These are phyloP conservation scores for Kregervanrija fluxuum DNA, from an alignment of 805 yeast genomes.

Conservation along the genomic window DNA sequence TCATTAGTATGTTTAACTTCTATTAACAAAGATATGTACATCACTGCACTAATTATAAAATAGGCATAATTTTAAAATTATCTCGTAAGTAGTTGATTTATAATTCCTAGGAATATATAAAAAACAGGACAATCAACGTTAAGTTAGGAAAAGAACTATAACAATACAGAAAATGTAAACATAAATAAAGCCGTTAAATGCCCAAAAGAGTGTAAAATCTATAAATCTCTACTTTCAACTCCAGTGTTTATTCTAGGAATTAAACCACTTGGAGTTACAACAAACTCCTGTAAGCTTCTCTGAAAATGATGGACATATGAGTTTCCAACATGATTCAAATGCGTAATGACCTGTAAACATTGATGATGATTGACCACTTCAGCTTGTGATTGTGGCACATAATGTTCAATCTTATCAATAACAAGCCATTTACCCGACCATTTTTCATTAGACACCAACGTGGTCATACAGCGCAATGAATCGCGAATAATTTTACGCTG, in stretches of 20 bases:
- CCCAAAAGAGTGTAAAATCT: neutral
- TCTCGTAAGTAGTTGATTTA: too few relatives aligned
- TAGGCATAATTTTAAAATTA: too few relatives aligned
- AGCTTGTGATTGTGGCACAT: constrained; percentile 8
- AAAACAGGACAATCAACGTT: too few relatives aligned
- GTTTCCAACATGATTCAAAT: constrained; percentile 6
- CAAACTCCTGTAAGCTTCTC: constrained; percentile 26
- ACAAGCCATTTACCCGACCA: constrained; percentile 29
- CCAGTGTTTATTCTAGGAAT: constrained; percentile 19
- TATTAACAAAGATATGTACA: too few relatives aligned
- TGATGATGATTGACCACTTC: constrained; percentile 5
- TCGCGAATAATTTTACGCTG: constrained; percentile 24
- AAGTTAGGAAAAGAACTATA: too few relatives aligned
- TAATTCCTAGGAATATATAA: too few relatives aligned
- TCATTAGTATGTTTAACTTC: too few relatives aligned
- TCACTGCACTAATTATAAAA: too few relatives aligned
- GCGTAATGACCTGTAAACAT: constrained; percentile 7
- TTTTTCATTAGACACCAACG: constrained; percentile 25
- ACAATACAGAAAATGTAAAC: too few relatives aligned
- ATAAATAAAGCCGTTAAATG: too few relatives aligned
- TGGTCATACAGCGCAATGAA: constrained; percentile 28
- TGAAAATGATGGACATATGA: constrained; percentile 8
- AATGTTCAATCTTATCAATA: constrained; percentile 14
- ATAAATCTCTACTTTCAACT: neutral
- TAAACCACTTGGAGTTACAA: constrained; percentile 27